A percentile compares a stretch with the other conserved stretches of the same genome.
These are phyloP conservation scores for Penstemon davidsonii DNA, from an alignment of 257 asterid genomes.

Conservation along the genomic window DNA sequence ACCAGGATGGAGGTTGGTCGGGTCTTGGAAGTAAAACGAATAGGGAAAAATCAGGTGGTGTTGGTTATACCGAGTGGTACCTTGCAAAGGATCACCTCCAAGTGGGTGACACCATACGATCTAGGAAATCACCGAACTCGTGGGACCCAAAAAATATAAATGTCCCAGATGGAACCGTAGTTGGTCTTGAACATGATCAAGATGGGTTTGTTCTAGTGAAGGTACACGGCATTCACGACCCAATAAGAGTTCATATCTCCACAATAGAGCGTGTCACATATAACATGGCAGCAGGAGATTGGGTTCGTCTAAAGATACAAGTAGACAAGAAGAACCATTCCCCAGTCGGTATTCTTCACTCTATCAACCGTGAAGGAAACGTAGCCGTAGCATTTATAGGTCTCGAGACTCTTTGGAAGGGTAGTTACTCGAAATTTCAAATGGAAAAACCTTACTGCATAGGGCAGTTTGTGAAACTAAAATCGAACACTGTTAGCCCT, in stretches of 20 bases:
- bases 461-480: conserved; percentile 75
- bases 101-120: conserved; percentile 72
- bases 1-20: conserved; percentile 55
- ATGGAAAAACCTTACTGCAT: conserved; percentile 69
- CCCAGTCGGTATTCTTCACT: conserved; percentile 69
- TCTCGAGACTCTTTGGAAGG: conserved; percentile 71
- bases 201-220: conserved; percentile 72
- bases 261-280: conserved; percentile 73
- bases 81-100: conserved; percentile 78
- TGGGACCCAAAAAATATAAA: conserved; percentile 69
- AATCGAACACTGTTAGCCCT: conserved; percentile 52
- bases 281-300: conserved; percentile 80
- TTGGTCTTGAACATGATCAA: conserved; percentile 67
- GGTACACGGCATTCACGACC: conserved; percentile 76
- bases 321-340: conserved; percentile 61
- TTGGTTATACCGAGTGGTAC: conserved; percentile 72
- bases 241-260: conserved; percentile 56
- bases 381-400: conserved; percentile 75
- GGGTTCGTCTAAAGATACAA: conserved; percentile 62
- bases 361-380: conserved; percentile 57
- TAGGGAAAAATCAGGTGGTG: conserved; percentile 48
- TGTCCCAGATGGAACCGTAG: conserved; percentile 68
- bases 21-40: conserved; percentile 43
- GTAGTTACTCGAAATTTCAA: conserved; percentile 63
- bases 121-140: conserved; percentile 69